Evolutionary conservation across 73 alveolate species (phyloP).

Genomic region (Paramecium bursaria): DNA sequence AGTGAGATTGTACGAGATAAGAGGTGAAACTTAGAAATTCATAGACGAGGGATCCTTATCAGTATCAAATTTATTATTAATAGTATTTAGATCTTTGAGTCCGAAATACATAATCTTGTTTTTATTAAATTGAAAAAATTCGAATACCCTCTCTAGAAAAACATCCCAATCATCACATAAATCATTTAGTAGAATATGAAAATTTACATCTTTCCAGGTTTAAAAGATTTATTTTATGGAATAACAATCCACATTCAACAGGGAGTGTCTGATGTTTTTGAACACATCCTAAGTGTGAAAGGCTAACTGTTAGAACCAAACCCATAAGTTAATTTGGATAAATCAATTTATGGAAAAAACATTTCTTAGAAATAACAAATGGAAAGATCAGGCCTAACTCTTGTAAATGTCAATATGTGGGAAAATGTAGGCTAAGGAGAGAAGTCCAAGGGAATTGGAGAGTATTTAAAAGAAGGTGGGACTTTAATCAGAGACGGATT

Average conservation of each 20-base stretch:
- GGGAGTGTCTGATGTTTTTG: slow-evolving; percentile 42
- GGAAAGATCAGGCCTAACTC: not conserved
- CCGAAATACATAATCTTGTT: slow-evolving; percentile 6
- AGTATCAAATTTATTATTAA: not conserved
- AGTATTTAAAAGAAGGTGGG: slow-evolving; percentile 44
- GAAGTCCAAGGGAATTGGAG: slow-evolving; percentile 16
- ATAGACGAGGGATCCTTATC: not conserved
- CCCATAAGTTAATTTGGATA: slow-evolving; percentile 4
- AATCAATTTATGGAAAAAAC: slow-evolving; percentile 4
- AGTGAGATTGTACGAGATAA: slow-evolving; percentile 14
- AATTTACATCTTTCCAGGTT: slow-evolving; percentile 49
- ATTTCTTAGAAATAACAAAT: not conserved
- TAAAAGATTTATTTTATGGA: slow-evolving; percentile 49
- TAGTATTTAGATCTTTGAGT: slow-evolving; percentile 5
- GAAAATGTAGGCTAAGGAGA: slow-evolving; percentile 48
- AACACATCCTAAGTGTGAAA: not conserved
- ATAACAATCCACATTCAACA: slow-evolving; percentile 1
- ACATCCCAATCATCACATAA: slow-evolving; percentile 8
- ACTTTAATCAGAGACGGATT: slow-evolving; percentile 41
- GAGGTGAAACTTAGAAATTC: not conserved
- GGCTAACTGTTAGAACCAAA: not conserved
- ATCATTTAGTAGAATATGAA: not conserved
- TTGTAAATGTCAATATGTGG: slow-evolving; percentile 42
- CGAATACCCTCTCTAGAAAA: slow-evolving; percentile 38
- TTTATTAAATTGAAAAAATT: slow-evolving; percentile 28